A percentile compares a stretch with the other conserved stretches of the same genome.
These are phyloP conservation scores for Tephrocybe rancida DNA, from an alignment of 768 basidiomycete genomes.

Conservation along the genomic window DNA sequence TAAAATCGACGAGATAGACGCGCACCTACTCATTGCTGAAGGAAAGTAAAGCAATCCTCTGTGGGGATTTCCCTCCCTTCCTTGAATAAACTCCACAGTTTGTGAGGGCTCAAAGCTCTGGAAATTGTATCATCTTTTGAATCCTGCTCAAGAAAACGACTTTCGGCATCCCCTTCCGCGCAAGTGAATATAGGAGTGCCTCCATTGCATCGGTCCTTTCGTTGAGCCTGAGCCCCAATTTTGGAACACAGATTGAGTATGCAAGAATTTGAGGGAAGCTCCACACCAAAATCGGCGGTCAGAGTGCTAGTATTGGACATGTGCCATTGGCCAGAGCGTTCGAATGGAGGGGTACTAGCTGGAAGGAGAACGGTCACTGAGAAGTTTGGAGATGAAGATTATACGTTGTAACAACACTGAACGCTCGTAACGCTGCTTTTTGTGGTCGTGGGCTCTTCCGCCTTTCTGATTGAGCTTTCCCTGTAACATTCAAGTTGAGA, in stretches of 20 bases:
- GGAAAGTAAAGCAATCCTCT: slow-evolving; percentile 2
- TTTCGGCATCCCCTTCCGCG: too few species aligned
- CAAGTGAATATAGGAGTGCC: slow-evolving; percentile 12
- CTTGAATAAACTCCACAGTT: background rate
- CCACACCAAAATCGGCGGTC: slow-evolving; percentile 9
- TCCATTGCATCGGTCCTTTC: slow-evolving; percentile 12
- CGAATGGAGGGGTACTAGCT: background rate
- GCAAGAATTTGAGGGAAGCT: slow-evolving; percentile 4
- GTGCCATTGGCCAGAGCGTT: slow-evolving; percentile 10
- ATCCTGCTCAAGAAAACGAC: slow-evolving; percentile 1
- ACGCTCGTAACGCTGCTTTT: too few species aligned
- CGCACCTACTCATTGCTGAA: slow-evolving; percentile 6
- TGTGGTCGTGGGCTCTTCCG: too few species aligned
- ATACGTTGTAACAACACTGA: too few species aligned
- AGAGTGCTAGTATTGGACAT: background rate
- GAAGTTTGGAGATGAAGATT: background rate
- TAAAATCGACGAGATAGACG: background rate
- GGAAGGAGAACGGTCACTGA: background rate
- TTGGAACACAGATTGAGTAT: slow-evolving; percentile 7
- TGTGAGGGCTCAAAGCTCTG: slow-evolving; percentile 6
- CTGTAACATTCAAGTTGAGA: too few species aligned
- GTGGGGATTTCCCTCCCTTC: background rate
- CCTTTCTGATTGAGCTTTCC: too few species aligned
- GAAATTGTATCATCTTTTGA: background rate
- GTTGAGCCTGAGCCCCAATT: slow-evolving; percentile 1